phyloP scores from a whole-genome alignment of 73 alveolate species.

The Uronychia setigera region DNA sequence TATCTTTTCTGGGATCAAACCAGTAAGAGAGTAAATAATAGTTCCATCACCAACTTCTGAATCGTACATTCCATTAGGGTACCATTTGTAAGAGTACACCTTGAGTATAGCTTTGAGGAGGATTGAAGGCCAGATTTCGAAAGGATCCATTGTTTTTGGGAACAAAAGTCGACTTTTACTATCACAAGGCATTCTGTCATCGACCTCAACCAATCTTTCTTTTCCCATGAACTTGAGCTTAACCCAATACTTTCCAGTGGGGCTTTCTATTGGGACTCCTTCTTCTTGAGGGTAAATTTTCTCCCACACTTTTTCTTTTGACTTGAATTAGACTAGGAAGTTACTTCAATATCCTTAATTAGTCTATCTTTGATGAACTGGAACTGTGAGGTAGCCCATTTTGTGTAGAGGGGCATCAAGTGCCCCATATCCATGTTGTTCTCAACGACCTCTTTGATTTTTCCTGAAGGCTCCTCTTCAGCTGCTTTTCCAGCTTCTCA shows the following conservation, averaged over 20 bases:
- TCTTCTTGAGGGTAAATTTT: conserved; percentile 97
- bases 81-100: conserved; percentile 88
- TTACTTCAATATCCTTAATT: conserved; percentile 79
- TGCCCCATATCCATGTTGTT: conserved; percentile 79
- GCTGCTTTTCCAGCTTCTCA: background rate
- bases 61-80: conserved; percentile 47
- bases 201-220: conserved; percentile 94
- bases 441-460: conserved; percentile 67
- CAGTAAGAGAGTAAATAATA: conserved; percentile 93
- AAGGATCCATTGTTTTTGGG: conserved; percentile 86
- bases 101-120: conserved; percentile 92
- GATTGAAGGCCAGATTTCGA: conserved; percentile 96
- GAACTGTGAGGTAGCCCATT: conserved; percentile 96
- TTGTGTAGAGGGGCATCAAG: conserved; percentile 81
- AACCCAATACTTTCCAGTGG: conserved; percentile 95
- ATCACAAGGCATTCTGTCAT: conserved; percentile 95
- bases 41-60: conserved; percentile 93
- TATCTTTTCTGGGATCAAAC: conserved; percentile 92
- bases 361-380: conserved; percentile 94
- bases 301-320: conserved; percentile 87
- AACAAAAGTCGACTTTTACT: conserved; percentile 83
- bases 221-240: conserved; percentile 95
- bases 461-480: conserved; percentile 41
- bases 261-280: conserved; percentile 94
- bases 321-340: background rate